Conservation (phyloP, 495 filamentous ascomycete genomes). For the Daldinia caldariorum region DNA sequence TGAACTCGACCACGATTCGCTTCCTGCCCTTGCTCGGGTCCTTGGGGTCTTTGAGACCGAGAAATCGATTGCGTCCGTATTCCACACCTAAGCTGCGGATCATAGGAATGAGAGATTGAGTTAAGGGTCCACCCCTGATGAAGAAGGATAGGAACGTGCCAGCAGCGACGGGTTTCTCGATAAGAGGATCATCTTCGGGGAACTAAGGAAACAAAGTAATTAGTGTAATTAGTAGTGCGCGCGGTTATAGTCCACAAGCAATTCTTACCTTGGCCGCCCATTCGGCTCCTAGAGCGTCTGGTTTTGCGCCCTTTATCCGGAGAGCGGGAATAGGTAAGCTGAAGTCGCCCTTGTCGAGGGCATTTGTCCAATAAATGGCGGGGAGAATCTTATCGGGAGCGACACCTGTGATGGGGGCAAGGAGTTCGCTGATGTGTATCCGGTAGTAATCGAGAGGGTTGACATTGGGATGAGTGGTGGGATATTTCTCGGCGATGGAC, state of each 20-base stretch:
- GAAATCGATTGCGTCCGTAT: slow-evolving; percentile 72
- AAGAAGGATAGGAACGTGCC: slow-evolving; percentile 85
- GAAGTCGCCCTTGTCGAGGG: slow-evolving; percentile 90
- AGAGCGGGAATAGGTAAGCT: slow-evolving; percentile 81
- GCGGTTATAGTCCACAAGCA: neutral
- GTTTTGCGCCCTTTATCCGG: slow-evolving; percentile 83
- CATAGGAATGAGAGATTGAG: slow-evolving; percentile 68
- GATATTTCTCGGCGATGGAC: slow-evolving; percentile 56
- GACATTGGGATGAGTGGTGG: slow-evolving; percentile 68
- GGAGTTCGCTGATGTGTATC: slow-evolving; percentile 77
- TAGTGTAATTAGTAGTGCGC: slow-evolving; percentile 19
- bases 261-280: slow-evolving; percentile 71
- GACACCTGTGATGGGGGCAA: slow-evolving; percentile 77
- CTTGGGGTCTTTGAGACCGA: slow-evolving; percentile 72
- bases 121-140: slow-evolving; percentile 69
- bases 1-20: slow-evolving; percentile 62
- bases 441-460: slow-evolving; percentile 93
- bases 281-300: slow-evolving; percentile 73
- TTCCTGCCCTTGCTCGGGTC: slow-evolving; percentile 77
- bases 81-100: slow-evolving; percentile 68
- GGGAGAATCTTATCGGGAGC: slow-evolving; percentile 80
- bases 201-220: slow-evolving; percentile 61
- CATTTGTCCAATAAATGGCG: slow-evolving; percentile 80
- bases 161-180: slow-evolving; percentile 69
- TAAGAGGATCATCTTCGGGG: slow-evolving; percentile 75